Percentiles rank a stretch among this genome's conserved stretches.
Conservation (phyloP, 495 filamentous ascomycete genomes). For the Friedmanniomyces simplex region DNA sequence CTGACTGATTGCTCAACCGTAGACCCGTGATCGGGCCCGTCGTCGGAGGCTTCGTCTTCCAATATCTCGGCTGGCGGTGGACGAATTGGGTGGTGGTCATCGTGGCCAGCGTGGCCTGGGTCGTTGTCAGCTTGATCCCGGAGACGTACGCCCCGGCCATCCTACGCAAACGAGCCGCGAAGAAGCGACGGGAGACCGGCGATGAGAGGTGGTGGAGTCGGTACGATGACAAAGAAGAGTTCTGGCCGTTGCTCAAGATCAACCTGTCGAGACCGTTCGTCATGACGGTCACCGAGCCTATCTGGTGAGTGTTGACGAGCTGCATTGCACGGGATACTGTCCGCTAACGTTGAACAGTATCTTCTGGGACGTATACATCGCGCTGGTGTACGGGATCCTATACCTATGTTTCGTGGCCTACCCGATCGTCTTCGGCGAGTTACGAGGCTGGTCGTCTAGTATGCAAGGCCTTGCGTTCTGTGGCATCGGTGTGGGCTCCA, state of each 20-base stretch:
- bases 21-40: conserved; percentile 41
- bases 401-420: conserved; percentile 82
- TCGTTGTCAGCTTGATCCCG: conserved; percentile 44
- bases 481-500: conserved; percentile 69
- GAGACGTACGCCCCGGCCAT: conserved; percentile 75
- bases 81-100: conserved; percentile 78
- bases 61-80: conserved; percentile 79
- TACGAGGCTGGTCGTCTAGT: conserved; percentile 65
- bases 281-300: conserved; percentile 72
- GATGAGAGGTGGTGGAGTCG: conserved; percentile 69
- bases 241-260: conserved; percentile 49
- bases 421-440: conserved; percentile 65
- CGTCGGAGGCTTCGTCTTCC: conserved; percentile 65
- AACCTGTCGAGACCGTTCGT: conserved; percentile 69
- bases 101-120: conserved; percentile 45
- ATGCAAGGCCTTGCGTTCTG: conserved; percentile 67
- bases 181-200: conserved; percentile 58
- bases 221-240: conserved; percentile 54
- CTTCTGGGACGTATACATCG: conserved; percentile 70
- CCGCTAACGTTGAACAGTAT: conserved; percentile 33
- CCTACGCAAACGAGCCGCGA: conserved; percentile 56
- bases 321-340: conserved; percentile 31
- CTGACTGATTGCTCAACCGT: background rate
- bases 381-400: conserved; percentile 53
- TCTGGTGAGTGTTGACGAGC: conserved; percentile 35